Conservation (phyloP, 2,329 filamentous ascomycete species). For the Graphilbum sp. region DNA sequence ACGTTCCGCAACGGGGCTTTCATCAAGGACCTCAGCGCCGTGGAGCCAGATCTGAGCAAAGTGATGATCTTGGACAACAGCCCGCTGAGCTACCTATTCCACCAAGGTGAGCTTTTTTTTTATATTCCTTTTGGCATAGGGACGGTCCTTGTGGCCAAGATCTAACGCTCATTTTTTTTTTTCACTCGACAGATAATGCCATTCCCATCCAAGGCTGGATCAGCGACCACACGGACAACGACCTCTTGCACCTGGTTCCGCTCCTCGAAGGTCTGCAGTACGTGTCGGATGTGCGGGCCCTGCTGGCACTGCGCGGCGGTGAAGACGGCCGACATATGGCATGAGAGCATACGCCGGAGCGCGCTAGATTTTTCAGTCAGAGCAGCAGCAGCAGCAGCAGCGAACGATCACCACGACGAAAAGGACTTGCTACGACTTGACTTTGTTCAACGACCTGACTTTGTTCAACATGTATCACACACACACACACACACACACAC, state of each 20-base stretch:
- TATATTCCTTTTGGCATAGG: not conserved
- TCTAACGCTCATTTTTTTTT: no score
- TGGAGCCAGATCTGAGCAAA: constrained; percentile 92
- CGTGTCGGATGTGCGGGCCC: constrained; percentile 83
- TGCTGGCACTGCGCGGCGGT: constrained; percentile 76
- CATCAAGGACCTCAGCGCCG: constrained; percentile 91
- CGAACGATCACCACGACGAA: not conserved
- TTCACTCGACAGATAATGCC: constrained; percentile 59
- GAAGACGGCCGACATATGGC: constrained; percentile 52
- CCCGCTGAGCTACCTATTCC: constrained; percentile 95
- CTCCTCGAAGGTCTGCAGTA: constrained; percentile 90
- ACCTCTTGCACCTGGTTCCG: constrained; percentile 81
- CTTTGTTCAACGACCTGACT: no score
- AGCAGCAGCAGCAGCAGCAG: no score
- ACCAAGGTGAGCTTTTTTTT: constrained; percentile 54
- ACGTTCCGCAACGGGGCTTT: constrained; percentile 91
- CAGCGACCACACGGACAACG: constrained; percentile 92
- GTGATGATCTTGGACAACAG: constrained; percentile 99
- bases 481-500: no score
- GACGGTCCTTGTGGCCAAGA: no score
- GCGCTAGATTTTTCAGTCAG: no score
- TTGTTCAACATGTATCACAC: no score
- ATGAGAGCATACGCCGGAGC: constrained; percentile 8
- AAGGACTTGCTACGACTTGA: not conserved
- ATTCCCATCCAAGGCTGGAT: constrained; percentile 99